These are phyloP conservation scores for Acmispon strigosus DNA, from an alignment of 306 rosid genomes.

Conservation along the genomic window DNA sequence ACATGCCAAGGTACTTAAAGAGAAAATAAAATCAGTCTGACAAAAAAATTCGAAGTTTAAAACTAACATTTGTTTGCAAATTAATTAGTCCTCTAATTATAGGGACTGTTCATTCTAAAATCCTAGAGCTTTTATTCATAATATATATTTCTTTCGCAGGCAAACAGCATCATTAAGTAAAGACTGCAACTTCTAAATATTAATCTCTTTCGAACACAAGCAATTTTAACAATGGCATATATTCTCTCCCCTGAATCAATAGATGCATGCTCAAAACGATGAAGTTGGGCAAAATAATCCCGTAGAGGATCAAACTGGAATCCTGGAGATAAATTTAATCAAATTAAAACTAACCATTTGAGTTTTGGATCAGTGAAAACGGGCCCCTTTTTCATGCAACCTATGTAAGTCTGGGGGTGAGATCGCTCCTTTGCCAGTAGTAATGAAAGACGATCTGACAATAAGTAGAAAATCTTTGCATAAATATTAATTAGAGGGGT, in stretches of 20 bases:
- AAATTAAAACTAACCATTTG: conserved; percentile 65
- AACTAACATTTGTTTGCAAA: neutral
- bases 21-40: neutral
- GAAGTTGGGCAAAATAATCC: neutral
- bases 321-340: neutral
- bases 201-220: neutral
- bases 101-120: neutral
- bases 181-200: neutral
- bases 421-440: conserved; percentile 74
- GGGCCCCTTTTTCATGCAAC: conserved; percentile 98
- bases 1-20: neutral
- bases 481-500: neutral
- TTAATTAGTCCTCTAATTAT: neutral
- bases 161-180: neutral
- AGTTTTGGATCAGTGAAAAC: conserved; percentile 94
- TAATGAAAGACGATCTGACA: conserved; percentile 83
- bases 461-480: conserved; percentile 22
- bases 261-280: neutral
- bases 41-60: neutral
- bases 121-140: neutral
- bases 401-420: conserved; percentile 87
- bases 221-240: neutral
- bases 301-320: neutral
- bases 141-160: neutral
- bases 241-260: neutral